Evolutionary conservation across 2,329 filamentous ascomycete genomes (phyloP).

Genomic region (Pyrenochaeta sp.): DNA sequence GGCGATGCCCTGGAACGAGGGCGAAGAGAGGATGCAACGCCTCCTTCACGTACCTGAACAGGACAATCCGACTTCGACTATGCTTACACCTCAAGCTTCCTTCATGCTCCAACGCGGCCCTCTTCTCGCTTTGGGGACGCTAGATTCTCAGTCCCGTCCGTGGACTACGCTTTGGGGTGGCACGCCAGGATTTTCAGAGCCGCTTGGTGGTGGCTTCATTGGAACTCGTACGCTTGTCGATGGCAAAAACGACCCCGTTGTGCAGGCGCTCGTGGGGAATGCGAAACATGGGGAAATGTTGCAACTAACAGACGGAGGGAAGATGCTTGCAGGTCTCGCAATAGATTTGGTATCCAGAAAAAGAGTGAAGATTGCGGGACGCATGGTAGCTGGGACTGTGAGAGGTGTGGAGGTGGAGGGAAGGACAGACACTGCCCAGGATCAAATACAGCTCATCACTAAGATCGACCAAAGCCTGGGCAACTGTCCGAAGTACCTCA

Average conservation of each 20-base stretch:
- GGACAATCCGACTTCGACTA: conserved; percentile 73
- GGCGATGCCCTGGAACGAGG: conserved; percentile 66
- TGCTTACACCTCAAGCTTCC: conserved; percentile 69
- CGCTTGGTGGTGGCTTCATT: conserved; percentile 69
- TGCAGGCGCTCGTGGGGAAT: conserved; percentile 66
- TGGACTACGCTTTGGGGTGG: conserved; percentile 87
- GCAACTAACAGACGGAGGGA: conserved; percentile 40
- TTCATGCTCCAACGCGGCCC: conserved; percentile 69
- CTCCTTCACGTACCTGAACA: conserved; percentile 66
- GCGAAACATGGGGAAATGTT: conserved; percentile 55
- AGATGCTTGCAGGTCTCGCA: conserved; percentile 68
- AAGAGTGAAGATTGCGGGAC: conserved; percentile 77
- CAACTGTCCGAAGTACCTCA: conserved; percentile 89
- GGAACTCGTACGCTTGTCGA: conserved; percentile 71
- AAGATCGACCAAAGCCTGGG: conserved; percentile 76
- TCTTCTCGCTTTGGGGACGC: conserved; percentile 75
- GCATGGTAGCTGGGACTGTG: conserved; percentile 71
- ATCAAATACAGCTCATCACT: conserved; percentile 68
- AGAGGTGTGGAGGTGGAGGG: conserved; percentile 41
- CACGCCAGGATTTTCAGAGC: conserved; percentile 70
- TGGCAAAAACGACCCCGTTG: conserved; percentile 72
- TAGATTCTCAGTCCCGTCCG: conserved; percentile 71
- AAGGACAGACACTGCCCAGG: conserved; percentile 23
- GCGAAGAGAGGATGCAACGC: conserved; percentile 71
- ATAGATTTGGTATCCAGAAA: conserved; percentile 73